A percentile compares a stretch with the other conserved stretches of the same genome.
These are phyloP conservation scores for Penicillium sp. DNA, from an alignment of 2,329 filamentous ascomycete genomes.

Conservation along the genomic window DNA sequence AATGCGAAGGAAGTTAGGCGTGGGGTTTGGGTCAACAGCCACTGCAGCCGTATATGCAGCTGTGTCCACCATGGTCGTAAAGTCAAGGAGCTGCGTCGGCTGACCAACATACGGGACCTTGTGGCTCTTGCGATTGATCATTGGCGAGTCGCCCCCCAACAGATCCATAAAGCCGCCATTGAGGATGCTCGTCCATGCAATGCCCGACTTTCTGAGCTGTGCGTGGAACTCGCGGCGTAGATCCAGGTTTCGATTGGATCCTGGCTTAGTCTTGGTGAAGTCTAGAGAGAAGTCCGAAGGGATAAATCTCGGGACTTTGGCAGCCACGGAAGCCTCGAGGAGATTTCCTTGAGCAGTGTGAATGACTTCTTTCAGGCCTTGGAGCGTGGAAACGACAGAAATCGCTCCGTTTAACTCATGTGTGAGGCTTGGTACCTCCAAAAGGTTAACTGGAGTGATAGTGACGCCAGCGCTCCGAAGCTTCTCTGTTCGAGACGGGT, in stretches of 20 bases:
- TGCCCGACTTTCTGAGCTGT: conserved; percentile 6
- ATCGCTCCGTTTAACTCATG: conserved; percentile 5
- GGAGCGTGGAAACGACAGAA: conserved; percentile 12
- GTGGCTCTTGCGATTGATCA: conserved; percentile 9
- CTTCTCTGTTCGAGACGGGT: conserved; percentile 7
- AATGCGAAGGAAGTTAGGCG: conserved; percentile 11
- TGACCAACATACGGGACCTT: conserved; percentile 10
- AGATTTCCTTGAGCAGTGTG: conserved; percentile 7
- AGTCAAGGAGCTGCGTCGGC: conserved; percentile 7
- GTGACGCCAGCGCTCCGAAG: conserved; percentile 3
- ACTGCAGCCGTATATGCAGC: conserved; percentile 13
- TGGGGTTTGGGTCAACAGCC: conserved; percentile 6
- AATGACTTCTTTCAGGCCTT: conserved; percentile 12
- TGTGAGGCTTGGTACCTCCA: conserved; percentile 4
- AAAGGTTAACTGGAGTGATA: conserved; percentile 6
- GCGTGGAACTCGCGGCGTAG: conserved; percentile 11
- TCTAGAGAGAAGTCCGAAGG: conserved; percentile 14
- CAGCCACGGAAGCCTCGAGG: conserved; percentile 11
- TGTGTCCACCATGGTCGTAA: conserved; percentile 12
- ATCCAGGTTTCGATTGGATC: conserved; percentile 14
- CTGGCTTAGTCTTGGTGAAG: conserved; percentile 10
- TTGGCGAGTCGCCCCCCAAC: conserved; percentile 6
- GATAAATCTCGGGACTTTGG: conserved; percentile 11
- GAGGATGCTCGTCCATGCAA: conserved; percentile 13
- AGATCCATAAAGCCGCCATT: conserved; percentile 15